Conservation (phyloP, 805 yeast species). For the Starmerella scarabaei region DNA sequence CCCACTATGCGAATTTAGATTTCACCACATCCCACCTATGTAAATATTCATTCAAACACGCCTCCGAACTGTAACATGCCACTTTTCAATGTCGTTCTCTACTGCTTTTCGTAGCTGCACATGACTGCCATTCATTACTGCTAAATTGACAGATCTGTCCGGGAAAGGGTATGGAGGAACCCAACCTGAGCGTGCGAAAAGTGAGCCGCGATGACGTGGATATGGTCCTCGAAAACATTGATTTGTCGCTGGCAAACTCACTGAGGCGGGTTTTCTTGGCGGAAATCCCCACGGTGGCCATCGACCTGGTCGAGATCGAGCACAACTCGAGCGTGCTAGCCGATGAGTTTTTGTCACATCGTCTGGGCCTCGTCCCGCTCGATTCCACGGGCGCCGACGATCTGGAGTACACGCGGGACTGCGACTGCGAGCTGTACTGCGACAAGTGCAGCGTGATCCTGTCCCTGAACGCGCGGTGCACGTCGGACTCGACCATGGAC, state of each 20-base stretch:
- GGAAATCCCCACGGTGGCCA: conserved; percentile 95
- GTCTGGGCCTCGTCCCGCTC: conserved; percentile 85
- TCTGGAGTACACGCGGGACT: conserved; percentile 80
- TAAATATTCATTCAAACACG: no score
- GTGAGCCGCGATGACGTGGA: conserved; percentile 81
- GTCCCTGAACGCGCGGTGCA: conserved; percentile 77
- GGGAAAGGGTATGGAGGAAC: conserved; percentile 28
- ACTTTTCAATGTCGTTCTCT: no score
- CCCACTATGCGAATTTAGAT: no score
- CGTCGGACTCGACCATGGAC: conserved; percentile 73
- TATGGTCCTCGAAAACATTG: conserved; percentile 75
- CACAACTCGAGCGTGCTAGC: conserved; percentile 89
- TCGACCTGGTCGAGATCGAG: conserved; percentile 89
- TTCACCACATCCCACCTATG: no score
- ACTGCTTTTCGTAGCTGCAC: no score
- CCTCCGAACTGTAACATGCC: no score
- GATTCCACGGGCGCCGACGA: conserved; percentile 73
- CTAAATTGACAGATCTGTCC: no score
- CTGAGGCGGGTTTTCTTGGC: conserved; percentile 83
- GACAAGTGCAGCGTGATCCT: conserved; percentile 86
- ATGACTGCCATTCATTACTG: no score
- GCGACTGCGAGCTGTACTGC: conserved; percentile 97
- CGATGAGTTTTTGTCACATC: conserved; percentile 89
- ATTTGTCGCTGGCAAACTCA: conserved; percentile 83
- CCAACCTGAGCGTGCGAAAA: conserved; percentile 78